Conservation (phyloP, 2,329 filamentous ascomycete genomes). For the Cadophora luteo-olivacea region DNA sequence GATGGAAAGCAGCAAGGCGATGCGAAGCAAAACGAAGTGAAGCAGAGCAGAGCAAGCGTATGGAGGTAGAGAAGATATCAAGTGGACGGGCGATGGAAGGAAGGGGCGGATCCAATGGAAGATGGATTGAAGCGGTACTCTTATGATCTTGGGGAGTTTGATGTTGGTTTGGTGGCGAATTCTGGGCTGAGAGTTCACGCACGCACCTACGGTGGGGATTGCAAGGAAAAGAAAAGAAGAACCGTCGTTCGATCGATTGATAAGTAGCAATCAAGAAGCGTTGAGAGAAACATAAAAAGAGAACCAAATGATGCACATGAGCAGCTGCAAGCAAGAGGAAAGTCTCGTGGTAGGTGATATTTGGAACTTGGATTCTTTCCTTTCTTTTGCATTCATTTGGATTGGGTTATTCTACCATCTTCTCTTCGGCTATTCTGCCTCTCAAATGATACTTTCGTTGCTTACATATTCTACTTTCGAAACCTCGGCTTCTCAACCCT, state of each 20-base stretch:
- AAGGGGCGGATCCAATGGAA: conserved; percentile 37
- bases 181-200: neutral
- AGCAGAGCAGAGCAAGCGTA: conserved; percentile 7
- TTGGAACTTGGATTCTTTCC: neutral
- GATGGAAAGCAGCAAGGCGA: conserved; percentile 33
- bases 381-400: neutral
- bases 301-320: neutral
- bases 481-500: no score
- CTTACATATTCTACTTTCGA: no score
- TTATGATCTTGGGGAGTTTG: conserved; percentile 23
- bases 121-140: conserved; percentile 29
- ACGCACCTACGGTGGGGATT: neutral
- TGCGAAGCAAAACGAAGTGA: neutral
- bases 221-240: neutral
- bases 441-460: no score
- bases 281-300: conserved; percentile 12
- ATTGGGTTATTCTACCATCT: no score
- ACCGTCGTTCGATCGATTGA: conserved; percentile 20
- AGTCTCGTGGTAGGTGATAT: no score
- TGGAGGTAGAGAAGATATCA: conserved; percentile 41
- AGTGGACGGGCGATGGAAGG: conserved; percentile 40
- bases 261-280: conserved; percentile 18
- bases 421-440: no score
- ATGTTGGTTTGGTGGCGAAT: conserved; percentile 7
- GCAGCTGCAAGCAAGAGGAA: neutral